phyloP scores from a whole-genome alignment of 2,329 filamentous ascomycete species.

The Fusarium nanum region DNA sequence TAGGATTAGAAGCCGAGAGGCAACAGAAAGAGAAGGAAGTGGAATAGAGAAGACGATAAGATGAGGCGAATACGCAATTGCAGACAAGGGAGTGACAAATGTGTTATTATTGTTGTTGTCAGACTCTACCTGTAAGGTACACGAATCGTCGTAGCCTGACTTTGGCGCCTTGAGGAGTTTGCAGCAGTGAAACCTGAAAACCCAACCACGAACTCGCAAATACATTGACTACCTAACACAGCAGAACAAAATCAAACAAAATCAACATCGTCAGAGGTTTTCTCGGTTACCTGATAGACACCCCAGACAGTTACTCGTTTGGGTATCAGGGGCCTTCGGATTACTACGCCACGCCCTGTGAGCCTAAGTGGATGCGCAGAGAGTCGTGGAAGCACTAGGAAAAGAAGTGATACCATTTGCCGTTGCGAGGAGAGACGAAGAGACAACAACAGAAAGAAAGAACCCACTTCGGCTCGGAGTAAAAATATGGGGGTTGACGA shows the following conservation, averaged over 20 bases:
- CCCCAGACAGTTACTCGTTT: slow-evolving; percentile 8
- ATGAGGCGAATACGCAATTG: slow-evolving; percentile 10
- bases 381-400: slow-evolving; percentile 44
- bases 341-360: slow-evolving; percentile 28
- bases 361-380: slow-evolving; percentile 42
- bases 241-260: slow-evolving; percentile 5
- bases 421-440: slow-evolving; percentile 26
- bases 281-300: slow-evolving; percentile 15
- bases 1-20: slow-evolving; percentile 10
- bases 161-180: slow-evolving; percentile 17
- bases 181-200: slow-evolving; percentile 29
- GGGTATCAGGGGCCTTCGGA: slow-evolving; percentile 7
- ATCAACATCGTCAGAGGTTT: slow-evolving; percentile 3
- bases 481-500: slow-evolving; percentile 20
- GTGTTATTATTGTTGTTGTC: neutral
- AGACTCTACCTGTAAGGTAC: slow-evolving; percentile 21
- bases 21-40: slow-evolving; percentile 19
- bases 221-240: neutral
- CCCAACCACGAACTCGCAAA: slow-evolving; percentile 11
- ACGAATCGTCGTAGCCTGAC: neutral
- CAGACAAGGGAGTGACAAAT: neutral
- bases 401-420: slow-evolving; percentile 16
- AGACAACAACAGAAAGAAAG: slow-evolving; percentile 29
- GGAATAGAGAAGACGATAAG: slow-evolving; percentile 5
- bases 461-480: slow-evolving; percentile 15